phyloP scores from a whole-genome alignment of 1,284 basidiomycete species.

The Waitea zeae region DNA sequence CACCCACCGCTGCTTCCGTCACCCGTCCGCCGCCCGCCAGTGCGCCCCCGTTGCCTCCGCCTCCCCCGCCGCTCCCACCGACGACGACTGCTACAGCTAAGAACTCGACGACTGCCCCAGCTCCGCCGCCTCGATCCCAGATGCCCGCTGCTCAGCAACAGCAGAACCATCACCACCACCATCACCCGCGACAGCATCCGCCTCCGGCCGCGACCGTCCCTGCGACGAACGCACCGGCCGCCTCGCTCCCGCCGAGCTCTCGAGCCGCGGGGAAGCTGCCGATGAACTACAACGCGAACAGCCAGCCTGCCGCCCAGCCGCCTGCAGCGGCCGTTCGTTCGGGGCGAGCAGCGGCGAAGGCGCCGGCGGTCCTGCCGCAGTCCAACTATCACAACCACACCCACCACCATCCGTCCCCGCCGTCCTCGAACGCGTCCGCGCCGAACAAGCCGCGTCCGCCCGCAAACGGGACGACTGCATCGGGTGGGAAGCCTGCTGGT shows the following conservation, averaged over 20 bases:
- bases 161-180: too few relatives aligned
- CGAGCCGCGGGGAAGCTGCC: slow-evolving; percentile 65
- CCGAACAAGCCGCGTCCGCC: slow-evolving; percentile 27
- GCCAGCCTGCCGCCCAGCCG: slow-evolving; percentile 12
- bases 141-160: neutral
- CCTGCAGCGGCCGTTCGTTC: slow-evolving; percentile 12
- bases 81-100: too few relatives aligned
- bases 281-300: slow-evolving; percentile 23
- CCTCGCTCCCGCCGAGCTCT: slow-evolving; percentile 36
- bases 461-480: slow-evolving; percentile 13
- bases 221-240: slow-evolving; percentile 15
- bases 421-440: slow-evolving; percentile 42
- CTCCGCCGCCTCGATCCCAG: slow-evolving; percentile 12
- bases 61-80: too few relatives aligned
- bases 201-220: slow-evolving; percentile 10
- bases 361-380: slow-evolving; percentile 37
- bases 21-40: too few relatives aligned
- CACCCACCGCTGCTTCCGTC: too few relatives aligned
- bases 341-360: slow-evolving; percentile 53
- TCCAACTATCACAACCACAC: slow-evolving; percentile 35
- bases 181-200: slow-evolving; percentile 1
- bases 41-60: too few relatives aligned
- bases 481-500: too few relatives aligned
- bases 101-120: too few relatives aligned
- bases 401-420: slow-evolving; percentile 53